Percentiles rank a stretch among this genome's conserved stretches.
Evolutionary conservation across 2,329 filamentous ascomycete genomes (phyloP).

Genomic region (Drechslerella coelobrocha): DNA sequence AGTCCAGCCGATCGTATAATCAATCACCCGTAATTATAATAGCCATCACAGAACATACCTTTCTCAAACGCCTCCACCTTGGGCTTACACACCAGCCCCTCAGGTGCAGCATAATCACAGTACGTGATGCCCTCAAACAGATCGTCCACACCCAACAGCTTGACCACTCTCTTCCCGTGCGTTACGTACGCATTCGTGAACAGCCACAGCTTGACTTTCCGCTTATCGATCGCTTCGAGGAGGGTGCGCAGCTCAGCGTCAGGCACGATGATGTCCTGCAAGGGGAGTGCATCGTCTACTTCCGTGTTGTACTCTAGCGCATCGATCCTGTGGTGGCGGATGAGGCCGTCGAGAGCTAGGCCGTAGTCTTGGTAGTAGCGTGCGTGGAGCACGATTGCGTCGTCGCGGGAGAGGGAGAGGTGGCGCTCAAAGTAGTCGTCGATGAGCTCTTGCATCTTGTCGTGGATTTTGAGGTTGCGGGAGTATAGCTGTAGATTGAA

Average conservation of each 20-base stretch:
- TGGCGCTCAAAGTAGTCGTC: constrained; percentile 58
- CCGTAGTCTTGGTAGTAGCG: constrained; percentile 97
- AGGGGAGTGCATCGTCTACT: constrained; percentile 91
- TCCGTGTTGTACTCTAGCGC: constrained; percentile 91
- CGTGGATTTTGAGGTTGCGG: constrained; percentile 70
- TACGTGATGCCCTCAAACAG: constrained; percentile 84
- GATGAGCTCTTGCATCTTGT: constrained; percentile 87
- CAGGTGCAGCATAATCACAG: constrained; percentile 77
- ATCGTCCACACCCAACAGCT: constrained; percentile 80
- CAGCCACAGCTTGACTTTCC: constrained; percentile 87
- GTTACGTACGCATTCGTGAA: constrained; percentile 95
- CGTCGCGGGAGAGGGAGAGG: constrained; percentile 69
- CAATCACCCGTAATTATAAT: constrained; percentile 1
- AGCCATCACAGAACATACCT: constrained; percentile 51
- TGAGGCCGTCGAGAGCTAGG: constrained; percentile 93
- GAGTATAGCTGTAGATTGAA: constrained; percentile 32
- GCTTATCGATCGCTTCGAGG: constrained; percentile 77
- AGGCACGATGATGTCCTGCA: constrained; percentile 82
- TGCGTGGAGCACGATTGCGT: constrained; percentile 83
- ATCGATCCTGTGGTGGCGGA: constrained; percentile 92
- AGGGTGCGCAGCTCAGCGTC: constrained; percentile 76
- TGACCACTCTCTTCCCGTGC: constrained; percentile 82
- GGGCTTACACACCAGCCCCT: constrained; percentile 85
- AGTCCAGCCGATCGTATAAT: too few relatives aligned
- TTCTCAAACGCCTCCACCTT: constrained; percentile 81